These are phyloP conservation scores for Blechomonas ayalai DNA, from an alignment of 208 protist species.

Conservation along the genomic window DNA sequence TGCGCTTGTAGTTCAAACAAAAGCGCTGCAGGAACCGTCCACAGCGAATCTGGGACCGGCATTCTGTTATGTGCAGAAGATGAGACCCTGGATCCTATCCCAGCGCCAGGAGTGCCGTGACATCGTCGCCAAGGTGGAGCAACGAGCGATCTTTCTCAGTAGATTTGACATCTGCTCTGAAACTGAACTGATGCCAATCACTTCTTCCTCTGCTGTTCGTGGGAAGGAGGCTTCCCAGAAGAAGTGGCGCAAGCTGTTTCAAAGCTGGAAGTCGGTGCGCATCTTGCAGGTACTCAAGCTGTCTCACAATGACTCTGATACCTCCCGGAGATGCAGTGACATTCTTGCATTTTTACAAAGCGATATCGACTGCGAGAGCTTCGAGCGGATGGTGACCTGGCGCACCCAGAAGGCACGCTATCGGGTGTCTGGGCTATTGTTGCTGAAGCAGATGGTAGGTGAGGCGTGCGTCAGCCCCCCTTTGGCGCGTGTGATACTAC, in stretches of 20 bases:
- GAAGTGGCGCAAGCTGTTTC: slow-evolving; percentile 78
- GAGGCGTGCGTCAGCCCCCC: slow-evolving; percentile 46
- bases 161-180: slow-evolving; percentile 77
- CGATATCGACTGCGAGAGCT: slow-evolving; percentile 30
- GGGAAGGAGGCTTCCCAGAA: slow-evolving; percentile 22
- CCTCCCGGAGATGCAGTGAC: slow-evolving; percentile 17
- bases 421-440: slow-evolving; percentile 62
- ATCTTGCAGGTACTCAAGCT: slow-evolving; percentile 63
- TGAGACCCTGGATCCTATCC: slow-evolving; percentile 72
- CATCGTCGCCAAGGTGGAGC: slow-evolving; percentile 46
- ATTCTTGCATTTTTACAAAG: slow-evolving; percentile 73
- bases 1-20: slow-evolving; percentile 56
- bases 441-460: slow-evolving; percentile 68
- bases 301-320: slow-evolving; percentile 42
- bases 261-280: slow-evolving; percentile 71
- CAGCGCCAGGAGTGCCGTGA: slow-evolving; percentile 62
- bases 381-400: slow-evolving; percentile 41
- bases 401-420: slow-evolving; percentile 59
- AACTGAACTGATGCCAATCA: no score
- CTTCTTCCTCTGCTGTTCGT: no score
- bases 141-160: slow-evolving; percentile 58
- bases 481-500: slow-evolving; percentile 54
- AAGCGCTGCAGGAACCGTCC: slow-evolving; percentile 24
- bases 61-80: slow-evolving; percentile 58
- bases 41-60: slow-evolving; percentile 33